Base-by-base conservation (phyloP, 2,329 filamentous ascomycete species). In the Aspergillus latus region DNA sequence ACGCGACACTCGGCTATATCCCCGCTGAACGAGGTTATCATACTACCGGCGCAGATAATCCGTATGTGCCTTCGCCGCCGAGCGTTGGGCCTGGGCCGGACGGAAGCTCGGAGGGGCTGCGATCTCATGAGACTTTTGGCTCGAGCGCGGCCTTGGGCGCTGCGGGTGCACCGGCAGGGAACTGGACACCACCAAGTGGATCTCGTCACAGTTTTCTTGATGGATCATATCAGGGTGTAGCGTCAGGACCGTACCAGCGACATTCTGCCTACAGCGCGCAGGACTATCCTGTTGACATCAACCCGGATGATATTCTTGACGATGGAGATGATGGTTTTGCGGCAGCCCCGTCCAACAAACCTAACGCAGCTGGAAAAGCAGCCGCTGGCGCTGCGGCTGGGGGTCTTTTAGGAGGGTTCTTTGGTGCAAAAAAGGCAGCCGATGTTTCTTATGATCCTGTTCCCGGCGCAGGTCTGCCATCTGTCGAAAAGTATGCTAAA, bases 291-390 rank as follows among this genome's bases (percentile, higher is more conserved):
- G 82, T 72, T 49, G 69, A 72, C 49, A 81, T 94, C 57, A 87
- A 96, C 69, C 91, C 92, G 2, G 85, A 89, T 66, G 86, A 87
- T 11, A 92, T 96, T 61, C 84, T 83, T 21, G 92, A 96, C 70
- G 92, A 97, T 68, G 91, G 90, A 29, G 92, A 96, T 66, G 92
- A 96, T 69, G 91, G 88, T 1, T 81, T 94, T 50, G 80, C 86
- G 83, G 64, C 68, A 66, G 74, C 71, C 2, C 58, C 52, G 49
- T 39, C 50, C 1, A 59, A 56, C 37, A 59, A 57, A 2, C 39
- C 36, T 5, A 49, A 39, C 2, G 44, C 45, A 16, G 52, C 62
- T 2, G 64, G 57, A 79, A 70, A 80, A 82, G 70, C 68, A 54
- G 76, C 74, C 28, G 76, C 77, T 48, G 75, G 76, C 36, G 82